Conservation (phyloP, 352 stramenopile species). For the Stramenopiles sp. region DNA sequence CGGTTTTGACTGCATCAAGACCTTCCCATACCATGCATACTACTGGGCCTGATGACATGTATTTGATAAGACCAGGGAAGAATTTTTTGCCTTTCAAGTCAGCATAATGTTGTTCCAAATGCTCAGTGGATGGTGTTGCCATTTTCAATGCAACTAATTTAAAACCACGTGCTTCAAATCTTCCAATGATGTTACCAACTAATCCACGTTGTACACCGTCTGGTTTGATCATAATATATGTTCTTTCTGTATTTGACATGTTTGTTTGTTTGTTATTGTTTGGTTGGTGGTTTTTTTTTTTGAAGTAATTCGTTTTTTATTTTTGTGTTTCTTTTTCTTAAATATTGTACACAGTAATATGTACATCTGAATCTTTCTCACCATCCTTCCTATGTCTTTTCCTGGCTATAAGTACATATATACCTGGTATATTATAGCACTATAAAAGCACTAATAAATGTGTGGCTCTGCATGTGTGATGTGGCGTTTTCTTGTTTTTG, state of each 20-base stretch:
- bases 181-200: slow-evolving; percentile 87
- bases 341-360: too few relatives aligned
- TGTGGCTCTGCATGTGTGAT: too few relatives aligned
- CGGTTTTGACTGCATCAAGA: slow-evolving; percentile 66
- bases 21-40: slow-evolving; percentile 83
- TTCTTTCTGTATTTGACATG: slow-evolving; percentile 63
- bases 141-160: slow-evolving; percentile 90
- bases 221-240: slow-evolving; percentile 93
- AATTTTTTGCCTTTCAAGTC: slow-evolving; percentile 70
- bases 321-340: too few relatives aligned
- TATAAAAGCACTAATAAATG: too few relatives aligned
- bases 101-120: slow-evolving; percentile 67
- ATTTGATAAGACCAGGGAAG: slow-evolving; percentile 78
- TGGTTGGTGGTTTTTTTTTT: too few relatives aligned
- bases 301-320: too few relatives aligned
- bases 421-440: too few relatives aligned
- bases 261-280: too few relatives aligned
- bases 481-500: too few relatives aligned
- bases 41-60: slow-evolving; percentile 83
- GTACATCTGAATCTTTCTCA: too few relatives aligned
- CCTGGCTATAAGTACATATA: too few relatives aligned
- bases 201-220: slow-evolving; percentile 87
- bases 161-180: slow-evolving; percentile 92
- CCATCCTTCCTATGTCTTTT: too few relatives aligned
- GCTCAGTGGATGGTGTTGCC: slow-evolving; percentile 35